Evolutionary conservation across 331 rosid species (phyloP), one percentile per base, ranked within the genome.

Genomic region (Quercus phellos): DNA sequence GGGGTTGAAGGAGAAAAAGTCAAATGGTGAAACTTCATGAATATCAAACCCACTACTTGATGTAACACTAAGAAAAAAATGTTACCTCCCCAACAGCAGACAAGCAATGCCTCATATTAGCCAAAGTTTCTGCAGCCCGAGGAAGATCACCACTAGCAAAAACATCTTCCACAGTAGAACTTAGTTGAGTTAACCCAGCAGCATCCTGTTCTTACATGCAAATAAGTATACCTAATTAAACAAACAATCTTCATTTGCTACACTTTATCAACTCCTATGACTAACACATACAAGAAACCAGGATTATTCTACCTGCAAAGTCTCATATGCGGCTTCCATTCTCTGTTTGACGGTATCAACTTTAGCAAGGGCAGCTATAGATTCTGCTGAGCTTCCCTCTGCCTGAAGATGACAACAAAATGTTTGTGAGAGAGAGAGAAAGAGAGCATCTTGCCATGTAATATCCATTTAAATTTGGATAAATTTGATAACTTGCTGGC

Each of bases 131-230:
- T 7, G 99, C 98, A 46, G 96, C 98, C 6, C 90, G 93, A 66
- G 99, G 98, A 66, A 95, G 98, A 91, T 95, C 97, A 26, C 99
- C 99, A 71, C 96, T 95, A 78, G 99, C 94, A 60, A 95, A 95
- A 16, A 95, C 99, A 76, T 95, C 99, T 88, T 95, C 99, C 75
- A 92, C 99, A 0, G 98, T 92, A 24, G 96, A 85, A 78, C 99
- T 95, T 81, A 95, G 85, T 79, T 95, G 98, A 74, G 99, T 91
- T 88, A 95, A 85, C 72, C 99, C 99, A 80, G 99, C 99, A 68
- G 99, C 99, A 90, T 94, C 99, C 96, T 93, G 84, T 67, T 51
- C 74, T 73, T 30, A 19, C 73, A 81, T 2, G 67, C 51, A 51
- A 76, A 66, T 32, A 32, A 80, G 68, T 30, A 55, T 19, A 32